These are phyloP conservation scores for Castanopsis chinensis DNA, from an alignment of 306 rosid species.

Conservation along the genomic window DNA sequence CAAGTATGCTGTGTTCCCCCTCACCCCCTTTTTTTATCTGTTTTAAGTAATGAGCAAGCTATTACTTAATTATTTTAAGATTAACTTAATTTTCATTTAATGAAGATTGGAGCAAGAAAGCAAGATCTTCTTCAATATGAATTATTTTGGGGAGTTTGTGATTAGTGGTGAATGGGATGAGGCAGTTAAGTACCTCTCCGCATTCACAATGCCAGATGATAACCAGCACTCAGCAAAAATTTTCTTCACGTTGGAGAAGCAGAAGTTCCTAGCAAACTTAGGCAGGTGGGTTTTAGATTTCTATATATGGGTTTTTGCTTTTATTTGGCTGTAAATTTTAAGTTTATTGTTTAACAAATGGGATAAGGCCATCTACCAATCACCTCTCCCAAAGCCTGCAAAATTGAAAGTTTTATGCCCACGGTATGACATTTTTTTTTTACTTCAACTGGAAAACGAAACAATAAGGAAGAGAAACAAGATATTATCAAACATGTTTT, in stretches of 20 bases:
- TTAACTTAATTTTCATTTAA: not conserved
- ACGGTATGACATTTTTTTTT: too few relatives aligned
- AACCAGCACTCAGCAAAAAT: not conserved
- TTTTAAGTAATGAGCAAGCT: not conserved
- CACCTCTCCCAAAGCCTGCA: not conserved
- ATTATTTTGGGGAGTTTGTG: slow-evolving; percentile 16
- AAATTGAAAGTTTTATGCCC: too few relatives aligned
- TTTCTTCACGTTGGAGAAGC: not conserved
- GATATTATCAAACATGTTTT: too few relatives aligned
- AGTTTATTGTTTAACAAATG: not conserved
- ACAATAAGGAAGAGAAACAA: too few relatives aligned
- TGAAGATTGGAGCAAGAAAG: slow-evolving; percentile 26
- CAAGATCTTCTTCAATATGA: slow-evolving; percentile 13
- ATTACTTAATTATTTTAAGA: not conserved
- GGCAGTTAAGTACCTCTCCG: slow-evolving; percentile 21
- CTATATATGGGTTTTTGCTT: not conserved
- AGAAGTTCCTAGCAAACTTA: not conserved
- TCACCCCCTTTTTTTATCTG: not conserved
- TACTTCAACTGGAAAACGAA: too few relatives aligned
- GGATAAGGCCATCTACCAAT: too few relatives aligned
- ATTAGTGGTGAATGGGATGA: slow-evolving; percentile 13
- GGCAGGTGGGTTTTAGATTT: slow-evolving; percentile 1
- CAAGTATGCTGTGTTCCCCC: slow-evolving; percentile 1
- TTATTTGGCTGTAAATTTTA: not conserved
- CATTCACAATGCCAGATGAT: slow-evolving; percentile 17